These are phyloP conservation scores for Nakazawaea molendinolei DNA, from an alignment of 805 yeast genomes.

Conservation along the genomic window DNA sequence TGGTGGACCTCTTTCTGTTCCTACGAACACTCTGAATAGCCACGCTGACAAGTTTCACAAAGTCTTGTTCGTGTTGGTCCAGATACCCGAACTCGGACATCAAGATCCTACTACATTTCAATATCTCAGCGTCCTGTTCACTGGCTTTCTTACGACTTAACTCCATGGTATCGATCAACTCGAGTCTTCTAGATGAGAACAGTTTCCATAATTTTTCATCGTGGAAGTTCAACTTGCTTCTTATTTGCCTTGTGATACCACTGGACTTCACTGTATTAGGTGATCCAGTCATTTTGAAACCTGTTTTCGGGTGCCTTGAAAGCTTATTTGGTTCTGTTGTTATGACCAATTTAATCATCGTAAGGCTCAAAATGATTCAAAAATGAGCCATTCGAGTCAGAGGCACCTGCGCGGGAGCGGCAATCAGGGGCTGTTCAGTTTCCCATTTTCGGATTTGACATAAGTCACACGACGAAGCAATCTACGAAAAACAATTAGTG, in stretches of 20 bases:
- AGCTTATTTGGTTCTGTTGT: no score
- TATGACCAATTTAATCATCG: no score
- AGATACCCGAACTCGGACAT: conserved; percentile 69
- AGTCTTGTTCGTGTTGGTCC: conserved; percentile 49
- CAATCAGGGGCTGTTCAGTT: background rate
- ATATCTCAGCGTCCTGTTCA: conserved; percentile 83
- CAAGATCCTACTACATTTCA: conserved; percentile 68
- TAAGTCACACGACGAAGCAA: no score
- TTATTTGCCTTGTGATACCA: conserved; percentile 52
- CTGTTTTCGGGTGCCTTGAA: no score
- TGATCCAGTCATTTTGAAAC: no score
- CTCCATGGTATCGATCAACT: conserved; percentile 71
- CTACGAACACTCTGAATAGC: conserved; percentile 92
- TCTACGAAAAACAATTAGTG: no score
- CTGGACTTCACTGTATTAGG: conserved; percentile 9
- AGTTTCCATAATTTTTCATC: conserved; percentile 86
- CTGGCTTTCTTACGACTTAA: conserved; percentile 68
- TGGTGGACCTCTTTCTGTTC: conserved; percentile 63
- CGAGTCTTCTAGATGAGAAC: conserved; percentile 85
- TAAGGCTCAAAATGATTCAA: background rate
- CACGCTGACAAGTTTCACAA: conserved; percentile 84
- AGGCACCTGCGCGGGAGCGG: background rate
- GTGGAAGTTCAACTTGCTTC: conserved; percentile 60
- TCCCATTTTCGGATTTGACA: background rate
- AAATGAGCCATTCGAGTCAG: conserved; percentile 5